Conservation (phyloP, 2,329 filamentous ascomycete species). For the Talaromyces marneffei region DNA sequence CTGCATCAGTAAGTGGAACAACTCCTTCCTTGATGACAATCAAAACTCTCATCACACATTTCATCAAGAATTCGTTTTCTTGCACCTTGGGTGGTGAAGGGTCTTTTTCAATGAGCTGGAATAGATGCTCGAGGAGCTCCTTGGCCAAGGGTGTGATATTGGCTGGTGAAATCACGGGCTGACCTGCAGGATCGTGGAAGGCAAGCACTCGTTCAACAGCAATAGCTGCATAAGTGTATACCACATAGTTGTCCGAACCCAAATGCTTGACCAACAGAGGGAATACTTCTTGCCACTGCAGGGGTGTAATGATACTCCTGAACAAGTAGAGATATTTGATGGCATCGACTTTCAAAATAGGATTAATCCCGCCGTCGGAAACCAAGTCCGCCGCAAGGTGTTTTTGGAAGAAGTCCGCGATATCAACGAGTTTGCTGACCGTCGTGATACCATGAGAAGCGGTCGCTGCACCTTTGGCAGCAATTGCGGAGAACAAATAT, state of each 20-base stretch:
- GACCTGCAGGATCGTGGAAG: slow-evolving; percentile 67
- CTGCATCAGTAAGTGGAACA: slow-evolving; percentile 64
- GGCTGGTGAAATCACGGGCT: slow-evolving; percentile 70
- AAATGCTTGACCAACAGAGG: slow-evolving; percentile 87
- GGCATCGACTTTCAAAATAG: slow-evolving; percentile 91
- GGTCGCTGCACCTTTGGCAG: slow-evolving; percentile 83
- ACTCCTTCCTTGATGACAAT: slow-evolving; percentile 87
- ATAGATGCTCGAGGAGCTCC: slow-evolving; percentile 81
- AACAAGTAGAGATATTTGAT: slow-evolving; percentile 98
- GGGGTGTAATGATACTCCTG: slow-evolving; percentile 85
- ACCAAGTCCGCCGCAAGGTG: slow-evolving; percentile 87
- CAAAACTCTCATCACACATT: slow-evolving; percentile 94
- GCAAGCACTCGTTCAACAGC: slow-evolving; percentile 90
- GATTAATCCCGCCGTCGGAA: slow-evolving; percentile 61
- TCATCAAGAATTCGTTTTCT: slow-evolving; percentile 98
- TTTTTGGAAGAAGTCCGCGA: slow-evolving; percentile 91
- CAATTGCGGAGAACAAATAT: slow-evolving; percentile 90
- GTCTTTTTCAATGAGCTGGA: slow-evolving; percentile 83
- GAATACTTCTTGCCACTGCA: slow-evolving; percentile 87
- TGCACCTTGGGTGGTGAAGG: slow-evolving; percentile 84
- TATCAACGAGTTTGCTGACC: slow-evolving; percentile 79
- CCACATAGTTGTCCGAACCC: slow-evolving; percentile 84
- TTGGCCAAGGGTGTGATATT: slow-evolving; percentile 78
- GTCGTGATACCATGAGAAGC: slow-evolving; percentile 83
- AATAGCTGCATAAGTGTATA: slow-evolving; percentile 96